Conservation (phyloP, 73 alveolate genomes). For the Tetrahymena malaccensis region DNA sequence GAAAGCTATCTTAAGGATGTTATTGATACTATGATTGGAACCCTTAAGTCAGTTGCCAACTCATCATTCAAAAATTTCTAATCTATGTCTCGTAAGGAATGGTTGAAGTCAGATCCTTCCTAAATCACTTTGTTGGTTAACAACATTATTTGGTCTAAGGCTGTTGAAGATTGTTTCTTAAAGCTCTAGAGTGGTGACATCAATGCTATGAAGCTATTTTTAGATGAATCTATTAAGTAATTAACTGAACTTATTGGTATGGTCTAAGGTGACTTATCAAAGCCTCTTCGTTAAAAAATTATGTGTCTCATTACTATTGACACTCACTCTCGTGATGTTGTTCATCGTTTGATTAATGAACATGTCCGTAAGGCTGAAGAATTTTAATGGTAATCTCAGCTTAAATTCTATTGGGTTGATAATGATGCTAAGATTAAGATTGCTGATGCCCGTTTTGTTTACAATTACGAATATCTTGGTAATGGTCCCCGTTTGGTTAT, state of each 20-base stretch:
- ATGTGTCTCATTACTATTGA: conserved; percentile 99
- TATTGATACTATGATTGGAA: conserved; percentile 86
- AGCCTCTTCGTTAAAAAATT: conserved; percentile 87
- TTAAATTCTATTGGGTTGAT: conserved; percentile 92
- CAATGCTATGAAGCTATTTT: conserved; percentile 68
- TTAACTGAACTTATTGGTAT: conserved; percentile 83
- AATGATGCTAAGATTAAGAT: conserved; percentile 84
- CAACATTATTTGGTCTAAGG: conserved; percentile 76
- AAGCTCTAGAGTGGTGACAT: conserved; percentile 53
- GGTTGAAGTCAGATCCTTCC: conserved; percentile 94
- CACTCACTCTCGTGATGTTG: conserved; percentile 99
- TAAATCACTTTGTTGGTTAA: conserved; percentile 89
- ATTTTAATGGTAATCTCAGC: conserved; percentile 99
- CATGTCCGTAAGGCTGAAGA: conserved; percentile 92
- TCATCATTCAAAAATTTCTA: conserved; percentile 67
- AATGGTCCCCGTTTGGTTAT: conserved; percentile 99
- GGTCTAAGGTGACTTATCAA: conserved; percentile 90
- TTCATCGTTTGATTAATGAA: conserved; percentile 82
- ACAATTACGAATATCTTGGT: conserved; percentile 99
- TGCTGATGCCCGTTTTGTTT: conserved; percentile 96
- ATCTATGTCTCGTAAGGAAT: conserved; percentile 59
- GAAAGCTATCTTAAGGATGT: conserved; percentile 91
- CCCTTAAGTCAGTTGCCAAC: conserved; percentile 80
- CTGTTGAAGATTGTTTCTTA: conserved; percentile 78
- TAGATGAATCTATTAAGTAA: conserved; percentile 66